Evolutionary conservation across 2,329 filamentous ascomycete genomes (phyloP).

Genomic region (Hypocrella siamensis): DNA sequence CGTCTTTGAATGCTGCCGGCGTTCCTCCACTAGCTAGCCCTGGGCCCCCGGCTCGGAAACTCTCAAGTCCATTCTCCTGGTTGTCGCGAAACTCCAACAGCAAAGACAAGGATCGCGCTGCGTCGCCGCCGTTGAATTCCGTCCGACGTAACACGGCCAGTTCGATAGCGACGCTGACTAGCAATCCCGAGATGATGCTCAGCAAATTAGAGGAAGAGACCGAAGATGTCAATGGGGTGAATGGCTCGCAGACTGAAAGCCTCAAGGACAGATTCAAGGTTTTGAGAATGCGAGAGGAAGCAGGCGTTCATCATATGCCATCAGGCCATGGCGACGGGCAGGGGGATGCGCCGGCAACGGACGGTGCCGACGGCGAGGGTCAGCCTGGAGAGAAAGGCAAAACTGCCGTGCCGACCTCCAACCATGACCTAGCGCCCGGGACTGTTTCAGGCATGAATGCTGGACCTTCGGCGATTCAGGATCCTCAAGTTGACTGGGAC

Average conservation of each 20-base stretch:
- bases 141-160: slow-evolving; percentile 58
- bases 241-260: slow-evolving; percentile 39
- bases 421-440: slow-evolving; percentile 61
- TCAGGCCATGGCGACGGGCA: slow-evolving; percentile 39
- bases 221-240: slow-evolving; percentile 30
- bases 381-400: slow-evolving; percentile 16
- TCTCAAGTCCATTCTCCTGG: slow-evolving; percentile 80
- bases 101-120: slow-evolving; percentile 36
- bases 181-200: slow-evolving; percentile 68
- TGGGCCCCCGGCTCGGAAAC: slow-evolving; percentile 43
- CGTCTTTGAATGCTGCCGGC: slow-evolving; percentile 15
- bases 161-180: slow-evolving; percentile 62
- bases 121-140: slow-evolving; percentile 33
- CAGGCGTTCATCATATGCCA: slow-evolving; percentile 33
- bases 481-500: slow-evolving; percentile 90
- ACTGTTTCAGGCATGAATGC: slow-evolving; percentile 71
- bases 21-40: slow-evolving; percentile 15
- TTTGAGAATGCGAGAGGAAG: slow-evolving; percentile 60
- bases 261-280: slow-evolving; percentile 68
- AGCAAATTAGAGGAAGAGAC: slow-evolving; percentile 60
- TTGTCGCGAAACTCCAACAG: slow-evolving; percentile 52
- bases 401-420: slow-evolving; percentile 44
- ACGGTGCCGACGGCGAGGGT: slow-evolving; percentile 10
- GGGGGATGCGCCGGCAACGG: slow-evolving; percentile 11
- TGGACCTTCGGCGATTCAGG: slow-evolving; percentile 53